Conservation (phyloP, 2,329 filamentous ascomycete species). For the Aaosphaeria arxii region DNA sequence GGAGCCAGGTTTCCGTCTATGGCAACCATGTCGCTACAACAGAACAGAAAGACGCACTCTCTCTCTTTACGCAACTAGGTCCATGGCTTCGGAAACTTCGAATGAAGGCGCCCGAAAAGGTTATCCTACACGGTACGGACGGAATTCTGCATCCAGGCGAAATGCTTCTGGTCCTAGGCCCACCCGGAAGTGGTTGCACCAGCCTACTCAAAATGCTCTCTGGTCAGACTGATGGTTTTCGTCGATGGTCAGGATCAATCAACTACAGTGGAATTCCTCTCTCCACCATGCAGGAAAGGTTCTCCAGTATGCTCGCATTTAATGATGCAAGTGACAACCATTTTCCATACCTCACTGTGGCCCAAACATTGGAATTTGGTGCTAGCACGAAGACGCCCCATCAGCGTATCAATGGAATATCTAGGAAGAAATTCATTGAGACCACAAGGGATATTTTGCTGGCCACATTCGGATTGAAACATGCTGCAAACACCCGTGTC, state of each 20-base stretch:
- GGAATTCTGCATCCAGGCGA: conserved; percentile 50
- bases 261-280: conserved; percentile 47
- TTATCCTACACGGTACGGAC: conserved; percentile 64
- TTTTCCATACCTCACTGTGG: conserved; percentile 75
- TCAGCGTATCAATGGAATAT: conserved; percentile 56
- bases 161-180: conserved; percentile 39
- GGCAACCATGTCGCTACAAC: conserved; percentile 1
- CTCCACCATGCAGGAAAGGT: conserved; percentile 46
- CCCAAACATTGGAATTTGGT: conserved; percentile 61
- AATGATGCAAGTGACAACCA: conserved; percentile 79
- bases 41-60: background rate
- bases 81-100: background rate
- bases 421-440: conserved; percentile 28
- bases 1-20: background rate
- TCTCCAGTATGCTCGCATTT: conserved; percentile 74
- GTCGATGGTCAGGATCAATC: conserved; percentile 64
- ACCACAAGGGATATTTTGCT: conserved; percentile 45
- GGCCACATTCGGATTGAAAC: conserved; percentile 67
- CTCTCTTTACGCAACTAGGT: background rate
- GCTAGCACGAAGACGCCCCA: conserved; percentile 7
- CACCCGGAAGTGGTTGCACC: conserved; percentile 54
- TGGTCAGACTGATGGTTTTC: conserved; percentile 42
- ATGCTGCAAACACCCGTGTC: conserved; percentile 66
- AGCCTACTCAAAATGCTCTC: conserved; percentile 57
- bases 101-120: background rate